Conservation (phyloP, 2,329 filamentous ascomycete genomes). For the Exophiala oligosperma region DNA sequence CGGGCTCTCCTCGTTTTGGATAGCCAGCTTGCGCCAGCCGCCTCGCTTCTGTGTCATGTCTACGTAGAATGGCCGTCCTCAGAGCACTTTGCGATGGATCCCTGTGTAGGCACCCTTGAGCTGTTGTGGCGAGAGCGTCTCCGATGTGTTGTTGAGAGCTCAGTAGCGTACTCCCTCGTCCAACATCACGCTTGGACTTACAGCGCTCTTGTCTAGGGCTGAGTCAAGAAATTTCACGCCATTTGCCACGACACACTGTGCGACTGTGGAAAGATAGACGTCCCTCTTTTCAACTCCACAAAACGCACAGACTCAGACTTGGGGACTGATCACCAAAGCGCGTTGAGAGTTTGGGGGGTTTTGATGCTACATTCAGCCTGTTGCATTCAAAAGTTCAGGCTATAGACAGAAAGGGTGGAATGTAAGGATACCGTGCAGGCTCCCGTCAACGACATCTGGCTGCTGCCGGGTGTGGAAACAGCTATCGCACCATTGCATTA, state of each 20-base stretch:
- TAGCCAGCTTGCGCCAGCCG: too few species aligned
- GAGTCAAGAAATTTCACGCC: conserved; percentile 7
- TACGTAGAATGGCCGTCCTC: too few species aligned
- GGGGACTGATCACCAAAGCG: not conserved
- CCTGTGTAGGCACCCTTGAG: too few species aligned
- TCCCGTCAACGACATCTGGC: not conserved
- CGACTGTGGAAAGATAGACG: not conserved
- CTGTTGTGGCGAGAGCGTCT: not conserved
- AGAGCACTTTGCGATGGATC: too few species aligned
- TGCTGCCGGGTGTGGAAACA: not conserved
- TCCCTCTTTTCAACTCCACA: conserved; percentile 2
- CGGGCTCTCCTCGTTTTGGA: too few species aligned
- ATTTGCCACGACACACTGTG: conserved; percentile 14
- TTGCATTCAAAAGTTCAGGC: not conserved
- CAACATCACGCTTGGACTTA: conserved; percentile 1
- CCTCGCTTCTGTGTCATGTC: too few species aligned
- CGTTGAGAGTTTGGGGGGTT: too few species aligned
- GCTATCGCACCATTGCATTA: not conserved
- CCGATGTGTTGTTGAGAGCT: not conserved
- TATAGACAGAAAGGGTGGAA: not conserved
- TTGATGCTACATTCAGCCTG: not conserved
- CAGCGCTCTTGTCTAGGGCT: conserved; percentile 7
- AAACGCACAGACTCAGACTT: not conserved
- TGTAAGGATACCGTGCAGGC: not conserved
- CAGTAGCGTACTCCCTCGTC: not conserved